Conservation (phyloP, 495 filamentous ascomycete genomes). For the Hyaloscypha hepaticicola region DNA sequence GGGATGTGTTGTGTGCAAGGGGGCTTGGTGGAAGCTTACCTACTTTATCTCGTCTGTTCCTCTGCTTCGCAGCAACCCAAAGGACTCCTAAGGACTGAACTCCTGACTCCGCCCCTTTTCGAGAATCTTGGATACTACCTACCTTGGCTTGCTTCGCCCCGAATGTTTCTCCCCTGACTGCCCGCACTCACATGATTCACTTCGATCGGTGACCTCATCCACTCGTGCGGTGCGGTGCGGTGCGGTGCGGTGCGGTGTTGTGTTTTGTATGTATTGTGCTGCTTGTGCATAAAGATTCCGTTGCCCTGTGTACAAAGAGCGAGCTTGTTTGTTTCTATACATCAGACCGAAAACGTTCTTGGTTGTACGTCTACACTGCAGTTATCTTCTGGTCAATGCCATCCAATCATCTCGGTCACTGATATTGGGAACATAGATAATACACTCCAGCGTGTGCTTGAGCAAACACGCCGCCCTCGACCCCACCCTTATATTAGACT, state of each 20-base stretch:
- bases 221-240: too few species aligned
- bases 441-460: neutral
- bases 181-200: conserved; percentile 6
- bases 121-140: neutral
- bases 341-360: too few species aligned
- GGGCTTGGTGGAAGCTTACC: too few species aligned
- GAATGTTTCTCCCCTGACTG: too few species aligned
- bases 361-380: neutral
- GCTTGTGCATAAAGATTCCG: conserved; percentile 5
- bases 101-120: neutral
- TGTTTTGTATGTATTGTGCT: conserved; percentile 16
- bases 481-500: neutral
- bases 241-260: neutral
- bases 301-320: neutral
- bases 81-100: too few species aligned
- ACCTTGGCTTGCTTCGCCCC: conserved; percentile 11
- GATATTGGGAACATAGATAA: neutral
- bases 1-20: too few species aligned
- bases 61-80: neutral
- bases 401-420: conserved; percentile 5
- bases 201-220: neutral
- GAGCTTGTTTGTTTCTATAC: conserved; percentile 8
- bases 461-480: neutral
- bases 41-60: neutral
- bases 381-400: neutral